Base-by-base conservation (phyloP, 2,329 filamentous ascomycete genomes). In the Diplodia mutila region DNA sequence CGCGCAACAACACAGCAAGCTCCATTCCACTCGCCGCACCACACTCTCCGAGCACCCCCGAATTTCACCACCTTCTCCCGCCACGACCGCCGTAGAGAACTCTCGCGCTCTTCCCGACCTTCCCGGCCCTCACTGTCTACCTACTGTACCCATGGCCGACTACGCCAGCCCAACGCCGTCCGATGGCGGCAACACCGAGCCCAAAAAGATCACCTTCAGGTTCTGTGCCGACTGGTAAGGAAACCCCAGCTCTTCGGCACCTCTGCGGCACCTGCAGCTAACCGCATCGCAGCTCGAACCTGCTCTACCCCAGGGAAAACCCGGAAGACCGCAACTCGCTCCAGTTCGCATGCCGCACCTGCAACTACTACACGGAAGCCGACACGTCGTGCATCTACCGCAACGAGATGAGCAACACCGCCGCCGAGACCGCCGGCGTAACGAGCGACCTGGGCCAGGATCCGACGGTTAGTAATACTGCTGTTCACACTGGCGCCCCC, bases 251-350 rank as follows among this genome's bases (percentile, higher is more conserved):
- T 12, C 63, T 32, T 23, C 37, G 29, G 53, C 57, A 27, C 39
- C 32, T 34, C 61, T 51, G 71, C 23, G 7, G 29, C 32, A 12
- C 25, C 61, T 27, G 9, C 21, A 25, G 57, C 67, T 64, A 51
- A 70, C 68, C 16, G 16, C 14, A 12, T 54, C 51, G 46, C 73
- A 91, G 90, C 84, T 97, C 94, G 75, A 99, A 99, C 85, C 91
- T 99, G 87, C 86, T 99, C 66, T 98, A 98, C 77, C 95, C 95
- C 61, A 95, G 96, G 82, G 96, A 99, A 84, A 93, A 99, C 81
- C 89, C 90, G 70, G 85, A 90, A 69, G 89, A 89, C 70, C 92
- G 92, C 83, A 90, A 89, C 75, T 57, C 64, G 53, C 89, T 99
- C 73, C 91, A 97, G 84, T 99, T 96, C 82, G 93, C 92, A 71